Conservation (phyloP, 345 rosid species). For the Gossypium sturtianum region DNA sequence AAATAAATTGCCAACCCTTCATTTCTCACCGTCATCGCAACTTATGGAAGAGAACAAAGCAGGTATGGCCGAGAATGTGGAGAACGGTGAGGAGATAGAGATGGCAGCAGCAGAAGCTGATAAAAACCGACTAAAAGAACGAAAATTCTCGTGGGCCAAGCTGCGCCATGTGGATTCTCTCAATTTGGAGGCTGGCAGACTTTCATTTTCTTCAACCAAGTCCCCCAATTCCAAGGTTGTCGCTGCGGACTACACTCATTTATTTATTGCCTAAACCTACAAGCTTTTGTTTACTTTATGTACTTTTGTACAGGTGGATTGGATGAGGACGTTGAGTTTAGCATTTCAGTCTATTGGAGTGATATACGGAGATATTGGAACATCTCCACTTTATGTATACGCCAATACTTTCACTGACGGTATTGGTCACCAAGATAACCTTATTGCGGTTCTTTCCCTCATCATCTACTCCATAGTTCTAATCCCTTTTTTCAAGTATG, state of each 20-base stretch:
- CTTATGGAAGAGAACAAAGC: too few relatives aligned
- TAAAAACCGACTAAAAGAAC: conserved; percentile 23
- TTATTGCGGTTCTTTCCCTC: conserved; percentile 59
- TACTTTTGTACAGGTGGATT: conserved; percentile 23
- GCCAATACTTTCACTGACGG: conserved; percentile 50
- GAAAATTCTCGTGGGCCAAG: conserved; percentile 65
- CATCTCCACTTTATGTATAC: conserved; percentile 70
- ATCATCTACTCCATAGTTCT: conserved; percentile 59
- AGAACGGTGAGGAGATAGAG: conserved; percentile 1
- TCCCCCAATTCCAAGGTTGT: conserved; percentile 26
- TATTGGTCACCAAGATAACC: conserved; percentile 35
- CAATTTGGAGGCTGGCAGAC: conserved; percentile 57
- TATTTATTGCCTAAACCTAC: background rate
- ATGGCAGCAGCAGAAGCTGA: conserved; percentile 10
- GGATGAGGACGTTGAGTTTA: conserved; percentile 51
- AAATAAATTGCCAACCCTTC: background rate
- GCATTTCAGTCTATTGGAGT: conserved; percentile 74
- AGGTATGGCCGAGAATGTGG: conserved; percentile 13
- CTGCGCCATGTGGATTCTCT: conserved; percentile 67
- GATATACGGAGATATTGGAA: conserved; percentile 74
- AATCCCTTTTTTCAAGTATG: conserved; percentile 55
- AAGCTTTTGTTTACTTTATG: too few relatives aligned
- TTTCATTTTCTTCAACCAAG: conserved; percentile 21
- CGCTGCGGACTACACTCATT: too few relatives aligned
- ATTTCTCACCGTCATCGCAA: background rate